Evolutionary conservation across 495 filamentous ascomycete species (phyloP).

Genomic region (Chaetomium tenue): DNA sequence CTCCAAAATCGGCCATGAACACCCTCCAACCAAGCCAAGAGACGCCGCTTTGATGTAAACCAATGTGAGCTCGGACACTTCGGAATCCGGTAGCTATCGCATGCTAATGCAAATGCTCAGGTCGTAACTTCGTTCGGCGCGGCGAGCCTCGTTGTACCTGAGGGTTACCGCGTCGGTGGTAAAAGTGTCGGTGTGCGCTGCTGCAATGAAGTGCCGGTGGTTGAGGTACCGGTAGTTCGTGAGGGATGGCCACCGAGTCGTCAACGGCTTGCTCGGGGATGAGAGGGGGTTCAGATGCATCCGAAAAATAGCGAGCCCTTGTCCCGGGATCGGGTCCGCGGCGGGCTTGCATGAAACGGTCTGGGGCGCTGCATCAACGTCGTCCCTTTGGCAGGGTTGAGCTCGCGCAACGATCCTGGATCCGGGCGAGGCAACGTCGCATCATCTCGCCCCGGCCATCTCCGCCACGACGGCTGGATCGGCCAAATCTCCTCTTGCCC

Average conservation of each 20-base stretch:
- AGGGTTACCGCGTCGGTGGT: neutral
- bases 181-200: neutral
- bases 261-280: neutral
- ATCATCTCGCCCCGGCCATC: neutral
- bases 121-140: constrained; percentile 7
- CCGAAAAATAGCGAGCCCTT: neutral
- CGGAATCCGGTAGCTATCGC: neutral
- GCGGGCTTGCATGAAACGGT: neutral
- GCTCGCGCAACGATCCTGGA: neutral
- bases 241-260: neutral
- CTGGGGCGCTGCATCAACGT: neutral
- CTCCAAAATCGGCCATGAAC: neutral
- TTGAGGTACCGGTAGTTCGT: neutral
- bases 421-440: neutral
- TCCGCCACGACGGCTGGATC: neutral
- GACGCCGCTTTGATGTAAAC: neutral
- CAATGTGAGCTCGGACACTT: neutral
- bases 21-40: neutral
- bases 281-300: too few species aligned
- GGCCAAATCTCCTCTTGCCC: constrained; percentile 9
- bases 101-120: neutral
- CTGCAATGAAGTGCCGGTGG: neutral
- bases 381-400: neutral
- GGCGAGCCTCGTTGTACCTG: neutral
- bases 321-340: neutral